A percentile compares a stretch with the other conserved stretches of the same genome.
phyloP scores from a whole-genome alignment of 2,329 filamentous ascomycete genomes.

The Penicillium olsonii region DNA sequence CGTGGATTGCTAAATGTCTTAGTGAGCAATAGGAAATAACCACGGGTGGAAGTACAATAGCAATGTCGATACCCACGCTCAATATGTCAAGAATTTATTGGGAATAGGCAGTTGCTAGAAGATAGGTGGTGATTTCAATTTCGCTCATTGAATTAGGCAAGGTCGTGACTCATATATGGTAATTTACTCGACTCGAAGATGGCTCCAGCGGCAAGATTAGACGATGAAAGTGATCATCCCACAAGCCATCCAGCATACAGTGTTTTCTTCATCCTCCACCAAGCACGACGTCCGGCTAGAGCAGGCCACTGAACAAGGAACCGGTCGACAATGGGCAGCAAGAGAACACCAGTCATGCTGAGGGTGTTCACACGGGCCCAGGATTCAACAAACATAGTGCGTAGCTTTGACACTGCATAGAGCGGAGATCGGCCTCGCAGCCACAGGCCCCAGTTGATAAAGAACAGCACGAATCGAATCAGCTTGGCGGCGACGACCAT shows the following conservation, averaged over 20 bases:
- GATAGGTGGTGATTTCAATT: too few relatives aligned
- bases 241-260: slow-evolving; percentile 44
- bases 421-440: slow-evolving; percentile 4
- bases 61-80: too few relatives aligned
- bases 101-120: too few relatives aligned
- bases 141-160: too few relatives aligned
- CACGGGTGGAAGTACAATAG: too few relatives aligned
- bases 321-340: slow-evolving; percentile 71
- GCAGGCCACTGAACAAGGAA: slow-evolving; percentile 80
- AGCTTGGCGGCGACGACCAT: slow-evolving; percentile 61
- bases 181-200: neutral
- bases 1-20: too few relatives aligned
- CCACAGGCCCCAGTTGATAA: slow-evolving; percentile 15
- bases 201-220: neutral
- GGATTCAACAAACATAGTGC: slow-evolving; percentile 84
- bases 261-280: slow-evolving; percentile 40
- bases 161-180: too few relatives aligned
- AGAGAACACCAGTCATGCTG: slow-evolving; percentile 79
- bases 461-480: slow-evolving; percentile 53
- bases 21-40: too few relatives aligned
- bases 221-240: slow-evolving; percentile 23
- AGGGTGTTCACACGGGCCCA: slow-evolving; percentile 83
- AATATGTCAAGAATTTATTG: too few relatives aligned
- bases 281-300: slow-evolving; percentile 53
- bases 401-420: slow-evolving; percentile 49